These are phyloP conservation scores for Colletotrichum lindemuthianum DNA, from an alignment of 2,329 filamentous ascomycete species.

Conservation along the genomic window DNA sequence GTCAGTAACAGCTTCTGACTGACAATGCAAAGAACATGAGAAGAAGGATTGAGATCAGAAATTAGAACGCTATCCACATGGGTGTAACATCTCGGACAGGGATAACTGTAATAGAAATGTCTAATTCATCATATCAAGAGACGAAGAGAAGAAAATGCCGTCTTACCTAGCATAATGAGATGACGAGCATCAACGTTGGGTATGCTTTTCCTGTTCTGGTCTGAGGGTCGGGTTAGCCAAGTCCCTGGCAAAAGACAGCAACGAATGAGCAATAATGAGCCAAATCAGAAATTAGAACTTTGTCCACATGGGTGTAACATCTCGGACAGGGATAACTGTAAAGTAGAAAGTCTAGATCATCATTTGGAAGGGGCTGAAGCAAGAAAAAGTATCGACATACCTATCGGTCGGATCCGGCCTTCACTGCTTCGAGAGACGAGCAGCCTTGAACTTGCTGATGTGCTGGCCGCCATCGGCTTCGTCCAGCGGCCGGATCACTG, in stretches of 20 bases:
- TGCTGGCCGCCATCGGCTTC: constrained; percentile 72
- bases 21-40: background rate
- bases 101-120: constrained; percentile 34
- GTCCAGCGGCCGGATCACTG: constrained; percentile 73
- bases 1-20: constrained; percentile 5
- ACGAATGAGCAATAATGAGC: background rate
- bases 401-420: constrained; percentile 37
- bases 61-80: constrained; percentile 34
- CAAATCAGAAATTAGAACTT: constrained; percentile 30
- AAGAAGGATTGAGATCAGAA: constrained; percentile 18
- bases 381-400: constrained; percentile 28
- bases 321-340: constrained; percentile 35
- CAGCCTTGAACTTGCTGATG: constrained; percentile 79
- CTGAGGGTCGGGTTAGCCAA: constrained; percentile 9
- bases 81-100: constrained; percentile 26
- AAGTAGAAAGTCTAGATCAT: constrained; percentile 28
- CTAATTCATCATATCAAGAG: constrained; percentile 32
- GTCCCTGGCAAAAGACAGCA: background rate
- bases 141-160: background rate
- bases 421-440: constrained; percentile 66
- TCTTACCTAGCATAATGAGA: constrained; percentile 6
- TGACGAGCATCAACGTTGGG: background rate
- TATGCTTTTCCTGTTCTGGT: background rate
- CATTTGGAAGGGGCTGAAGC: constrained; percentile 7
- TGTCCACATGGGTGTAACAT: constrained; percentile 29